phyloP scores from a whole-genome alignment of 805 yeast species.

The Pichia occidentalis region DNA sequence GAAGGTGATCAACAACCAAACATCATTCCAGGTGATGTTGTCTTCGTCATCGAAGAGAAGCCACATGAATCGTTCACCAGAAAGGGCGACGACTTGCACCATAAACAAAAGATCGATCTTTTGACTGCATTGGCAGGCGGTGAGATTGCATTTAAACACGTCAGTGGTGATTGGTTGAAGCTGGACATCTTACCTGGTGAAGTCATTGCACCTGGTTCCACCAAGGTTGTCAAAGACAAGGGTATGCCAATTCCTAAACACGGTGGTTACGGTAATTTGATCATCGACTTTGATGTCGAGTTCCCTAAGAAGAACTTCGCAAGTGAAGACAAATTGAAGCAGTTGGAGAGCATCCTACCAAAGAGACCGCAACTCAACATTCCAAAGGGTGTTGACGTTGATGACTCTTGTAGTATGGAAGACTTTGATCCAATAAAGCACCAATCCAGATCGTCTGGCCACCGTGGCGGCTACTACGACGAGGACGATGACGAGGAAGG shows the following conservation, averaged over 20 bases:
- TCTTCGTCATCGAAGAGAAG: conserved; percentile 86
- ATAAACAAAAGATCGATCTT: conserved; percentile 82
- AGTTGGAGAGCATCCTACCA: conserved; percentile 74
- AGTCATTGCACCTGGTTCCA: conserved; percentile 76
- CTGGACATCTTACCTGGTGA: conserved; percentile 84
- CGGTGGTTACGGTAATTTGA: conserved; percentile 84
- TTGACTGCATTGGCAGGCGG: conserved; percentile 98
- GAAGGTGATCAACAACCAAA: conserved; percentile 98
- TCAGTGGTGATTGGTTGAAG: conserved; percentile 87
- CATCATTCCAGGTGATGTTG: conserved; percentile 92
- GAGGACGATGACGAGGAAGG: conserved; percentile 50
- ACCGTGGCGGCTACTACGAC: conserved; percentile 37
- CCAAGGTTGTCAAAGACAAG: conserved; percentile 80
- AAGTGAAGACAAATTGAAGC: conserved; percentile 63
- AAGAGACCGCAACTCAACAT: conserved; percentile 54
- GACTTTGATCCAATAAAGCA: conserved; percentile 28
- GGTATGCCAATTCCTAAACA: conserved; percentile 96
- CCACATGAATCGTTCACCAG: conserved; percentile 79
- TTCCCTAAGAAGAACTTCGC: conserved; percentile 80
- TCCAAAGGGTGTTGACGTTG: conserved; percentile 71
- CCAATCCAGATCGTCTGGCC: conserved; percentile 30
- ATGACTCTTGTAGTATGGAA: conserved; percentile 43
- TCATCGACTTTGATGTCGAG: conserved; percentile 77
- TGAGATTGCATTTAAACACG: conserved; percentile 76
- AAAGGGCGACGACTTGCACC: conserved; percentile 80